Percentiles rank a stretch among this genome's conserved stretches.
These are phyloP conservation scores for Parathielavia hyrcaniae DNA, from an alignment of 495 filamentous ascomycete genomes.

Conservation along the genomic window DNA sequence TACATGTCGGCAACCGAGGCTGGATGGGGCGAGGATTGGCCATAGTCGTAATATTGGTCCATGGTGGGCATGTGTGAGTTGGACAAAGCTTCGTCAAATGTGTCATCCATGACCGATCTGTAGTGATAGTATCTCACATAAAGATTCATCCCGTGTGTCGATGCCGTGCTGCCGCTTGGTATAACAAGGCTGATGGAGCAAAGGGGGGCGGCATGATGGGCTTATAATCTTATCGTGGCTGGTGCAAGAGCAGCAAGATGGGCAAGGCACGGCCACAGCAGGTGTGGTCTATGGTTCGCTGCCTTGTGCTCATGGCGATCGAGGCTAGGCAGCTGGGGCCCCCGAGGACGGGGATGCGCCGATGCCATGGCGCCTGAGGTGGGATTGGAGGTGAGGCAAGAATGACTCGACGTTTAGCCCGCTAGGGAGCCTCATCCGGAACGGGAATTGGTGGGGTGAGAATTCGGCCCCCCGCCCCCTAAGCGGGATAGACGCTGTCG, in stretches of 20 bases:
- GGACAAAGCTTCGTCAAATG: too few species aligned
- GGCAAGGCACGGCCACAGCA: slow-evolving; percentile 1
- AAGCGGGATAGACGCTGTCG: slow-evolving; percentile 1
- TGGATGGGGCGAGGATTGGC: slow-evolving; percentile 6
- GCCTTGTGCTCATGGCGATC: slow-evolving; percentile 10
- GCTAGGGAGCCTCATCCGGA: slow-evolving; percentile 9
- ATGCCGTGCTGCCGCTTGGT: slow-evolving; percentile 1
- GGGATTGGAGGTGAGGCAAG: not conserved
- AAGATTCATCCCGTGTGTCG: not conserved
- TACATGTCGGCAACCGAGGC: slow-evolving; percentile 19
- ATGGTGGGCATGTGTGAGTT: slow-evolving; percentile 6
- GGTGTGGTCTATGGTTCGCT: not conserved
- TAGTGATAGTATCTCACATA: not conserved
- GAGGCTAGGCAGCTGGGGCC: slow-evolving; percentile 14
- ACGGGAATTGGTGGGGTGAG: slow-evolving; percentile 7
- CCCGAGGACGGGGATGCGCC: not conserved
- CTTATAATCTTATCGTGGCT: slow-evolving; percentile 12
- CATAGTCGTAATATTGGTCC: slow-evolving; percentile 15
- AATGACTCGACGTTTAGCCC: slow-evolving; percentile 15
- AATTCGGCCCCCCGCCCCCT: not conserved
- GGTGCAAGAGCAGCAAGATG: not conserved
- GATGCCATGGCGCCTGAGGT: not conserved
- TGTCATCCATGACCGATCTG: not conserved
- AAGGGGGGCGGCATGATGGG: slow-evolving; percentile 6
- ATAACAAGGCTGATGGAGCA: not conserved